Percentiles rank a stretch among this genome's conserved stretches.
These are phyloP conservation scores for Collybiopsis luxurians DNA, from an alignment of 768 basidiomycete species.

Conservation along the genomic window DNA sequence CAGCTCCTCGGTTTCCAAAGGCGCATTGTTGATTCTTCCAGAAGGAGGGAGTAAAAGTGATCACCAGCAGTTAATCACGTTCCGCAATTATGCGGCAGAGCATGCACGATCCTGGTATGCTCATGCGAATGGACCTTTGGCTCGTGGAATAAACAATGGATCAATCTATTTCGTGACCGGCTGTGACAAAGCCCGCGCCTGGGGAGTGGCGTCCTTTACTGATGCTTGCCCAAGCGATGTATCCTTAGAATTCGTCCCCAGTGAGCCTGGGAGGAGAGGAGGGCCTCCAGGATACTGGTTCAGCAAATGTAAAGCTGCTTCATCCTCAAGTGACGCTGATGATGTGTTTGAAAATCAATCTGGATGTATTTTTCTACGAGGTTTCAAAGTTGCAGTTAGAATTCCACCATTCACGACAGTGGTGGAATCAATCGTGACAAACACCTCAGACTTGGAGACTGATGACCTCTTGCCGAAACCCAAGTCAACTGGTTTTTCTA, in stretches of 20 bases:
- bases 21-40: conserved; percentile 30
- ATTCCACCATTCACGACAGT: neutral
- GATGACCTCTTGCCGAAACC: neutral
- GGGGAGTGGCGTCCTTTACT: neutral
- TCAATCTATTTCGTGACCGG: neutral
- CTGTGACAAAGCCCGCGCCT: neutral
- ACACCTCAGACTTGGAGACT: neutral
- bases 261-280: too few species aligned
- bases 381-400: neutral
- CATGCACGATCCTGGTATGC: conserved; percentile 29
- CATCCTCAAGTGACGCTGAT: neutral
- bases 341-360: neutral
- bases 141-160: neutral
- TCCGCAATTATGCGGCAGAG: conserved; percentile 22
- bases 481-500: neutral
- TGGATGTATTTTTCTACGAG: neutral
- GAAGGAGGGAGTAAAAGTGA: conserved; percentile 27
- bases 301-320: too few species aligned
- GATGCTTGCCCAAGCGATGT: neutral
- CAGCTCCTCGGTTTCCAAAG: conserved; percentile 19
- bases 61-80: conserved; percentile 20
- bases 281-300: too few species aligned
- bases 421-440: neutral
- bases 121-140: conserved; percentile 9
- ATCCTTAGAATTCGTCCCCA: neutral